Evolutionary conservation across 2,329 filamentous ascomycete genomes (phyloP).

Genomic region (Dothiorella sarmentorum): DNA sequence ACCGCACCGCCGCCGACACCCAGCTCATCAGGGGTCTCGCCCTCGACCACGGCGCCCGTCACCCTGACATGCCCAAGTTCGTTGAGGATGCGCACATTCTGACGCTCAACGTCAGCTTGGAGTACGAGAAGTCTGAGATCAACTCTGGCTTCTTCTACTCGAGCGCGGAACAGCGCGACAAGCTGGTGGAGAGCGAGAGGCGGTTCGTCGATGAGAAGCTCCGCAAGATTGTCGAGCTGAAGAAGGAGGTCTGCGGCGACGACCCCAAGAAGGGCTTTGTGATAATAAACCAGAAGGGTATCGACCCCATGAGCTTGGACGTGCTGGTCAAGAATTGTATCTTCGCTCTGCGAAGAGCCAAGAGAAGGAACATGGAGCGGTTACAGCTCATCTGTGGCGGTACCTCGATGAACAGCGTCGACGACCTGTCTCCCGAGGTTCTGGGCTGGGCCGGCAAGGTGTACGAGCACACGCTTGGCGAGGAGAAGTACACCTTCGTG

Average conservation of each 20-base stretch:
- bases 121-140: conserved; percentile 99
- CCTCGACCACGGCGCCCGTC: conserved; percentile 89
- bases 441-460: conserved; percentile 95
- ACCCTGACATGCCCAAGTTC: conserved; percentile 97
- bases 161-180: conserved; percentile 92
- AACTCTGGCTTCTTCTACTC: conserved; percentile 99
- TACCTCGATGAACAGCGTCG: conserved; percentile 89
- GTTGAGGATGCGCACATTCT: conserved; percentile 95
- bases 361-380: conserved; percentile 98
- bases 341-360: conserved; percentile 86
- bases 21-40: conserved; percentile 91
- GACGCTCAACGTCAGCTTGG: conserved; percentile 91
- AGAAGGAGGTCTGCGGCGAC: conserved; percentile 93
- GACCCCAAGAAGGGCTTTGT: conserved; percentile 95
- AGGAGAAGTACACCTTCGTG: conserved; percentile 98
- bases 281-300: conserved; percentile 98
- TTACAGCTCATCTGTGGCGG: conserved; percentile 93
- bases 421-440: conserved; percentile 81
- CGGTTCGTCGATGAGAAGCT: conserved; percentile 94
- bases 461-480: conserved; percentile 94
- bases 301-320: conserved; percentile 92
- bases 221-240: conserved; percentile 94
- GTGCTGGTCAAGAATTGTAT: conserved; percentile 98
- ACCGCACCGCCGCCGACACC: conserved; percentile 91
- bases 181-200: conserved; percentile 95